Conservation (phyloP, 2,329 filamentous ascomycete genomes). For the Talaromyces marneffei region DNA sequence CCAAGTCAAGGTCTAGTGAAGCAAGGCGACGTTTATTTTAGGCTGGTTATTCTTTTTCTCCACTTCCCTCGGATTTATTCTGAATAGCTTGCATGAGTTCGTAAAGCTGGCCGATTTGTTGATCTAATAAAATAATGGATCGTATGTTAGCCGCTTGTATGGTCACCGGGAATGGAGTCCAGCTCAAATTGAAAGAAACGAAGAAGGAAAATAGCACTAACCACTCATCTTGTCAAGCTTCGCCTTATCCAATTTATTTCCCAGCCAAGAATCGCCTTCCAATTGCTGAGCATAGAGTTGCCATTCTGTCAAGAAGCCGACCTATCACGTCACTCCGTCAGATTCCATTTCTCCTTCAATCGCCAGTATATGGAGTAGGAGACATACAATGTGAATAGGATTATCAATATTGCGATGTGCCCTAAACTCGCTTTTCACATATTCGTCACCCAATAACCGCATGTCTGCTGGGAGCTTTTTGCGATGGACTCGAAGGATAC, state of each 20-base stretch:
- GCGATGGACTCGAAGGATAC: slow-evolving; percentile 79
- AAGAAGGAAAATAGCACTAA: slow-evolving; percentile 42
- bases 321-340: slow-evolving; percentile 50
- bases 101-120: slow-evolving; percentile 89
- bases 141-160: slow-evolving; percentile 8
- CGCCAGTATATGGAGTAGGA: neutral
- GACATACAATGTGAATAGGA: slow-evolving; percentile 75
- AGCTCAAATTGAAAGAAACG: neutral
- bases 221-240: slow-evolving; percentile 95
- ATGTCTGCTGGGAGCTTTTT: slow-evolving; percentile 66
- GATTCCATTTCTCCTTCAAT: neutral
- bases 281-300: slow-evolving; percentile 89
- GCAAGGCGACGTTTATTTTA: neutral
- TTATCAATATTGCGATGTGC: slow-evolving; percentile 81
- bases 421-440: slow-evolving; percentile 87
- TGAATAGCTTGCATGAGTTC: slow-evolving; percentile 76
- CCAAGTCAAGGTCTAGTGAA: neutral
- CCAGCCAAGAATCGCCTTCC: slow-evolving; percentile 80
- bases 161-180: slow-evolving; percentile 2
- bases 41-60: slow-evolving; percentile 6
- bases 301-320: slow-evolving; percentile 95
- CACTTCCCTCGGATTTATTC: slow-evolving; percentile 11
- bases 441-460: slow-evolving; percentile 82
- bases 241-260: slow-evolving; percentile 71
- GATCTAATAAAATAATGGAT: slow-evolving; percentile 54